Base-by-base conservation (phyloP, 1,284 basidiomycete genomes). In the Austropuccinia psidii region DNA sequence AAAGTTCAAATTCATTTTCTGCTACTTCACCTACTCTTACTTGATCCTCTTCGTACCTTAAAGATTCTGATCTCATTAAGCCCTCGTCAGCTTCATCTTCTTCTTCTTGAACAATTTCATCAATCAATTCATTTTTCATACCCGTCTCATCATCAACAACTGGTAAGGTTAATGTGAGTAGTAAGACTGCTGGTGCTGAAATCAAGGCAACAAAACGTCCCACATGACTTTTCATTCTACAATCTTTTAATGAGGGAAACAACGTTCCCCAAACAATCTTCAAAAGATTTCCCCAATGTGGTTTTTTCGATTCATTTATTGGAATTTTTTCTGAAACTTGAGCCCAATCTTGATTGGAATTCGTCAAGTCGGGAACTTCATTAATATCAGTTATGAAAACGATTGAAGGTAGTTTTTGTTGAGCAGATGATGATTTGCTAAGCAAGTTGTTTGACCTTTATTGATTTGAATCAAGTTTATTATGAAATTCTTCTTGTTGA, bases 101-200 rank as follows among this genome's bases (percentile, higher is more conserved):
- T 27, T 74, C 75, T 80, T 75, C 19, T 43, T 47, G 43, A 1
- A 11, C 43, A 29, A 47, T 31, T 13, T 49, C 27, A 19, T 7
- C 27, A 5, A 17, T 31, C 7, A 55, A 4, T 7, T 47, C 41
- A 17, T 7, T 13, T 1, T 5, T 81, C 77, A 88, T 86, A 5
- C 43, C 60, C n/a, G 33, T n/a, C n/a, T n/a, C n/a, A n/a, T 84
- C 83, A 64, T 84, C 83, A 1, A 93, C 90, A 4, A 98, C 93
- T 2, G 94, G 94, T 6, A 97, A 83, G 0, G 95, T 98, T 19
- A 97, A 78, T 0, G 93, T 97, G 64, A 98, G 83, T 13, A 85
- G 83, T 79, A 96, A 83, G 6, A 98, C 87, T 0, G 93, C 91
- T 0, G 95, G 95, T 0, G 88, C 87, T 7, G 92, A 92, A 70